A percentile compares a stretch with the other conserved stretches of the same genome.
Evolutionary conservation across 257 asterid genomes (phyloP).

Genomic region (Echites panduratus): DNA sequence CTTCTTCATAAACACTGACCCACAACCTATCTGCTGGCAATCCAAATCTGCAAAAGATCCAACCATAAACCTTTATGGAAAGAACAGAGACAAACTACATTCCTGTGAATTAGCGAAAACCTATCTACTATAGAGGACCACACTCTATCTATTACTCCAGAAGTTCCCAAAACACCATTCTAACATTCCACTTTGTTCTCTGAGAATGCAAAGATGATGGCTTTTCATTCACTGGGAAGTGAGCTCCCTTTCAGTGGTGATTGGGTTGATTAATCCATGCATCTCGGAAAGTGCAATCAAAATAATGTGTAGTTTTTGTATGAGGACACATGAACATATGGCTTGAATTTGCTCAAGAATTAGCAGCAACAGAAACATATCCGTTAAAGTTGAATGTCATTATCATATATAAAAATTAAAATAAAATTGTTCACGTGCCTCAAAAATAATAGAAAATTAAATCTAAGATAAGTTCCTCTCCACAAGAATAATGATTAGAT

Average conservation of each 20-base stretch:
- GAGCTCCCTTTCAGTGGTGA: background rate
- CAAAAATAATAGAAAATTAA: slow-evolving; percentile 10
- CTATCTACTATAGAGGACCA: background rate
- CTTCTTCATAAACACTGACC: slow-evolving; percentile 81
- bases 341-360: background rate
- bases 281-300: background rate
- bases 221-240: background rate
- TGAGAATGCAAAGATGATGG: background rate
- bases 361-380: background rate
- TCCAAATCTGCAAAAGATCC: slow-evolving; percentile 46
- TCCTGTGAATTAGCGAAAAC: background rate
- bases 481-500: background rate
- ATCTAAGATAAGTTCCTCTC: background rate
- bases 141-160: background rate
- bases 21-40: slow-evolving; percentile 70
- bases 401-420: background rate
- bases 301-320: background rate
- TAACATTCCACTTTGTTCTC: background rate
- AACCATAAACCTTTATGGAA: background rate
- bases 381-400: background rate
- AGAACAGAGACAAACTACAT: background rate
- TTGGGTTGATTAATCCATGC: background rate
- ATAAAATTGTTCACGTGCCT: background rate
- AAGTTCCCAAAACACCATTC: background rate
- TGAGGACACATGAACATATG: background rate